These are phyloP conservation scores for Balansia obtecta DNA, from an alignment of 2,329 filamentous ascomycete genomes.

Conservation along the genomic window DNA sequence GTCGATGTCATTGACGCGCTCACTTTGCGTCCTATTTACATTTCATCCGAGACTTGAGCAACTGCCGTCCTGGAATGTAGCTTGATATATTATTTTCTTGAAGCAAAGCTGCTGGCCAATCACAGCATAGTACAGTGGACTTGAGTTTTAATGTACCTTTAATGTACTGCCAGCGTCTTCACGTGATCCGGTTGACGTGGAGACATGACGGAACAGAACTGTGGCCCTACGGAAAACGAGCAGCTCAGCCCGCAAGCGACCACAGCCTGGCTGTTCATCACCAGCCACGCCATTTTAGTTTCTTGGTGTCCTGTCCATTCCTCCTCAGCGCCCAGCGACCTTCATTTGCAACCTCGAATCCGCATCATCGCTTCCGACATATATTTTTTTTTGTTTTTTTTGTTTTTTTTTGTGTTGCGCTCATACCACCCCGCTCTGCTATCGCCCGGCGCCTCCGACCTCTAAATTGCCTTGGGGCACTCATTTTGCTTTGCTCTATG, in stretches of 20 bases:
- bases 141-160: too few species aligned
- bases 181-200: constrained; percentile 4
- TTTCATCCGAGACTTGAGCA: too few species aligned
- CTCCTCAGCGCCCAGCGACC: constrained; percentile 1
- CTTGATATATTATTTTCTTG: not conserved
- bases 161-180: not conserved
- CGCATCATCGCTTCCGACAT: constrained; percentile 9
- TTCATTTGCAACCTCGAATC: constrained; percentile 7
- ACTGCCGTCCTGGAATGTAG: too few species aligned
- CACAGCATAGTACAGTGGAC: not conserved
- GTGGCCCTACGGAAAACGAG: not conserved
- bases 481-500: constrained; percentile 15
- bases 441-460: constrained; percentile 15
- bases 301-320: not conserved
- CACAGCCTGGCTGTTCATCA: constrained; percentile 11
- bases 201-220: not conserved
- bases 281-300: constrained; percentile 28
- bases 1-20: not conserved
- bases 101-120: not conserved
- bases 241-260: constrained; percentile 3
- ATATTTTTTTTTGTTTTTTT: too few species aligned
- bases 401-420: constrained; percentile 4
- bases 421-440: constrained; percentile 9
- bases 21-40: too few species aligned
- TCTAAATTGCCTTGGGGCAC: constrained; percentile 12